Percentiles rank a stretch among this genome's conserved stretches.
Conservation (phyloP, 768 basidiomycete genomes). For the Cystobasidium tubakii region DNA sequence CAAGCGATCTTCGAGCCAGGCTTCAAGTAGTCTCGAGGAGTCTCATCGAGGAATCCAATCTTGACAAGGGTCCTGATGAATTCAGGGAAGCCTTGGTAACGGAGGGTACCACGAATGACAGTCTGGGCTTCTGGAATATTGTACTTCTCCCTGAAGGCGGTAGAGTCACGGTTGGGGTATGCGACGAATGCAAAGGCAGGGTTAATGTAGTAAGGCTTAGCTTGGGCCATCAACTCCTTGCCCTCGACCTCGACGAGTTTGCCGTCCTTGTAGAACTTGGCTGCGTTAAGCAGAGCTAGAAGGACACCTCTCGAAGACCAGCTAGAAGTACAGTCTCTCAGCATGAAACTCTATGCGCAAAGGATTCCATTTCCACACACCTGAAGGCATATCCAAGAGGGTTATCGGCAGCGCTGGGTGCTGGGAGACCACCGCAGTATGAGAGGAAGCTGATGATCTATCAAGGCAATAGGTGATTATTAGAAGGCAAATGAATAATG, state of each 20-base stretch:
- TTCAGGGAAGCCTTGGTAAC: conserved; percentile 94
- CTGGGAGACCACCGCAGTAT: conserved; percentile 93
- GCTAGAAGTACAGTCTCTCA: neutral
- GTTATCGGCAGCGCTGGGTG: conserved; percentile 82
- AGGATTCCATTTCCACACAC: no score
- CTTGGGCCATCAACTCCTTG: conserved; percentile 77
- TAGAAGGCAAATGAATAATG: neutral
- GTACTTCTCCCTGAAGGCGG: conserved; percentile 84
- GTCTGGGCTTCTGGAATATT: conserved; percentile 89
- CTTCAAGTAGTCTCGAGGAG: conserved; percentile 67
- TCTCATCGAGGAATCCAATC: conserved; percentile 76
- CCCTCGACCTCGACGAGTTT: conserved; percentile 66
- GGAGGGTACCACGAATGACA: conserved; percentile 81
- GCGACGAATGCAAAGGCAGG: conserved; percentile 94
- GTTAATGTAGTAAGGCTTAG: conserved; percentile 88
- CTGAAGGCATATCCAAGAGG: conserved; percentile 99
- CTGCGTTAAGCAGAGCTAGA: conserved; percentile 84
- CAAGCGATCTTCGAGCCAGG: conserved; percentile 61
- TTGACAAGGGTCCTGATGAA: conserved; percentile 82
- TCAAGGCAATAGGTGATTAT: neutral
- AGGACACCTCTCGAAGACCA: conserved; percentile 97
- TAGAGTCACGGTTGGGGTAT: conserved; percentile 93
- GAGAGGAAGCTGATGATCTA: conserved; percentile 85
- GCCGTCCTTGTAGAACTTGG: conserved; percentile 67
- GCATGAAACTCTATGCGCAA: neutral